phyloP scores from a whole-genome alignment of 495 filamentous ascomycete species.

The Neurospora hispaniola region DNA sequence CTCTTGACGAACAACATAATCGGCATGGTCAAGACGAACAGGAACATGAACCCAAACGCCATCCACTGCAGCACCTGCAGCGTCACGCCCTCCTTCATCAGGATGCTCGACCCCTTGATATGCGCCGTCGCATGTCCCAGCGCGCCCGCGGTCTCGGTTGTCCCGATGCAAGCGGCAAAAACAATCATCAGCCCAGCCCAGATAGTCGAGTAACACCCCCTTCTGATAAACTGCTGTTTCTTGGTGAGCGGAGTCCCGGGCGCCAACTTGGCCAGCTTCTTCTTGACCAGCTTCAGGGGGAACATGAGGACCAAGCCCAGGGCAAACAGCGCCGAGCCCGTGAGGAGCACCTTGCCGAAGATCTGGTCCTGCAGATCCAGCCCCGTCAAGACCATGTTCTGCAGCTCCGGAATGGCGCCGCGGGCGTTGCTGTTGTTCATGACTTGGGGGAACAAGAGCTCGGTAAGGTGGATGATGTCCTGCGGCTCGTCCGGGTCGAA shows the following conservation, averaged over 20 bases:
- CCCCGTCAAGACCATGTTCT: conserved; percentile 14
- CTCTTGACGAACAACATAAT: conserved; percentile 2
- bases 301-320: conserved; percentile 23
- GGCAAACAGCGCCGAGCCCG: conserved; percentile 13
- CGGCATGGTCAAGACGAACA: conserved; percentile 17
- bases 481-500: conserved; percentile 3
- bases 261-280: not conserved
- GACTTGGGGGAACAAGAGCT: not conserved
- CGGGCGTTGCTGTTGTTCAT: not conserved
- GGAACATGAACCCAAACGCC: conserved; percentile 18
- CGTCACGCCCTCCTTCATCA: conserved; percentile 15
- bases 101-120: conserved; percentile 6
- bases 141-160: conserved; percentile 12
- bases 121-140: conserved; percentile 10
- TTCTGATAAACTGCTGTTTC: not conserved
- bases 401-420: conserved; percentile 2
- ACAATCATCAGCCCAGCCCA: not conserved
- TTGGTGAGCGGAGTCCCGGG: conserved; percentile 4
- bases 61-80: conserved; percentile 27
- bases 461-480: conserved; percentile 6
- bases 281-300: conserved; percentile 8
- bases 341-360: conserved; percentile 17
- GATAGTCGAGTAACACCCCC: not conserved
- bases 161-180: conserved; percentile 18
- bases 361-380: conserved; percentile 15